Evolutionary conservation across 371 early-diverging fungal genomes (phyloP), one percentile per base, ranked within the genome.

Genomic region (Mucor ambiguus): DNA sequence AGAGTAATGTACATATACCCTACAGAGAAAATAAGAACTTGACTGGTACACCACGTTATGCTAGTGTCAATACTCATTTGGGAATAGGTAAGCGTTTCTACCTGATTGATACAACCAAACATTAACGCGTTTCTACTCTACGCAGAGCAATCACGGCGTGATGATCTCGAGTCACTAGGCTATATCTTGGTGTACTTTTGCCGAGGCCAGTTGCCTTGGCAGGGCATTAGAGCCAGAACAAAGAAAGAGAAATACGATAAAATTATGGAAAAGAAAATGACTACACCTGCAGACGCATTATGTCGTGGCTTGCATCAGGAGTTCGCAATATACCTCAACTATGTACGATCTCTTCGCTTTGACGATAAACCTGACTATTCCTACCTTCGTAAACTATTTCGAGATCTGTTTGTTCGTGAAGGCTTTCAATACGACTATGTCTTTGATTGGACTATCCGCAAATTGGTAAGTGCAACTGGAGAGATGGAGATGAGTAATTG

Each of bases 161-260:
- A 99, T 82, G 99, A 99, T 83, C 79, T 99, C 56, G 99, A 99
- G 78, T 96, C 98, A 48, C 81, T 99, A 43, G 98, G 98, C 6
- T 99, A 99, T 79, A 99, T 99, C 16, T 87, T 99, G 58, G 95
- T 99, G 93, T 99, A 99, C 86, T 99, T 99, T 71, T 91, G 93
- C 66, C 94, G 99, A 64, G 99, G 99, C 10, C 92, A 92, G 32
- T 86, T 99, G 56, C 99, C 99, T 59, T 99, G 99, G 99, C 99
- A 99, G 80, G 99, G 99, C 22, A 82, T 99, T 57, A 95, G 95
- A 80, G 99, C 98, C 14, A 95, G 92, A 4, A 98, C 96, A 54
- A 99, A 99, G 85, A 94, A 95, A 81, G 96, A 99, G 84, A 99
- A 99, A 87, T 99, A 98, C 82, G 98, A 98, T 75, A 92, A 95